Base-by-base conservation (phyloP, 306 rosid species). In the Acacia melanoxylon region DNA sequence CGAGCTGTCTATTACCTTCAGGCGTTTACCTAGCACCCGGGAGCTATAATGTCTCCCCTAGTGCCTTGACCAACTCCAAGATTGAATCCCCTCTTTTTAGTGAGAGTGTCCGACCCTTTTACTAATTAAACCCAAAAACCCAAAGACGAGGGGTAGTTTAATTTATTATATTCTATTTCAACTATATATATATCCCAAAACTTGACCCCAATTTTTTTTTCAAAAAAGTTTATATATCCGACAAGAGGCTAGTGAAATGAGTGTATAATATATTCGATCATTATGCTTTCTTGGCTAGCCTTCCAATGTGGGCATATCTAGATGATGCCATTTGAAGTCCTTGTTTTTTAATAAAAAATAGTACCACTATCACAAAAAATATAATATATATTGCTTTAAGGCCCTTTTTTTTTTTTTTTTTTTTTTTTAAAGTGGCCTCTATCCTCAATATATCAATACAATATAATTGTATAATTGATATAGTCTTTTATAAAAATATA, bases 231-330 rank as follows among this genome's bases (percentile, higher is more conserved):
- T 48, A 15, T 24, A n/a, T 58, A 44, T 80, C 63, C 62, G 9
- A 59, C 11, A 41, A 45, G 17, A 61, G n/a, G 20, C 15, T 29
- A 27, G 10, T 12, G 49, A 41, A 72, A 62, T 13, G 78, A 62
- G 17, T 54, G 19, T 12, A 54, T 67, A 76, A 82, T 68, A 41
- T 69, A 59, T 62, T 62, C 68, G 15, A 29, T 24, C 46, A 45
- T 10, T 13, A 42, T 10, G 69, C 69, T 77, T 61, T 62, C 31
- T 22, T 46, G 31, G 31, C 66, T 59, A 4, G 16, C 66, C 86
- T 83, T 77, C 78, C 37, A 77, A 63, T 3, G 71, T 65, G 80
- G 79, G 83, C 62, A 83, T 72, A 78, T 51, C 2, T 33, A 66
- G 45, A 66, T 33, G 72, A 78, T 78, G 35, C 80, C 33, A 45